A percentile compares a stretch with the other conserved stretches of the same genome.
phyloP scores from a whole-genome alignment of 2,329 filamentous ascomycete species.

The Xylariaceae sp. region DNA sequence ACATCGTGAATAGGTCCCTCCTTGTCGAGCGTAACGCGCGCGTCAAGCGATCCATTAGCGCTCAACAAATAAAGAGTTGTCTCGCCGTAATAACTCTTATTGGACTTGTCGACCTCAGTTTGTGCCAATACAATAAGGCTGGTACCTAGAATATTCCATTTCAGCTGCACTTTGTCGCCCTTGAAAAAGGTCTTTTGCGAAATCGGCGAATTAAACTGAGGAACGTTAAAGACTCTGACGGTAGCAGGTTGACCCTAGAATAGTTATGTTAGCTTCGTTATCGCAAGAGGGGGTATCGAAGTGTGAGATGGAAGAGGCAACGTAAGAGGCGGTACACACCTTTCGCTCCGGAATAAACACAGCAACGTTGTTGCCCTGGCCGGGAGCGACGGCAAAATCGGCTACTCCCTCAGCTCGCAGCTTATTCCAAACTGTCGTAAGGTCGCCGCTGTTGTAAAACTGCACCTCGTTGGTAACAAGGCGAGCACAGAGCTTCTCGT shows the following conservation, averaged over 20 bases:
- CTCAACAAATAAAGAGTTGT: conserved; percentile 94
- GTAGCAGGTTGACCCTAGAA: conserved; percentile 80
- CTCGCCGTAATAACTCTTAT: conserved; percentile 99
- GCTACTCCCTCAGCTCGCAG: conserved; percentile 83
- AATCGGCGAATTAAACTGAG: conserved; percentile 73
- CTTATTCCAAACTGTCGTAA: conserved; percentile 90
- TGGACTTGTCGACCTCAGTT: conserved; percentile 95
- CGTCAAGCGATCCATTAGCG: conserved; percentile 86
- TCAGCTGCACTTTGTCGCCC: conserved; percentile 96
- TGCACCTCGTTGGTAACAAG: conserved; percentile 96
- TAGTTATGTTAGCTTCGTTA: conserved; percentile 4
- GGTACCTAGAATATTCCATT: conserved; percentile 93
- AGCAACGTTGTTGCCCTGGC: conserved; percentile 84
- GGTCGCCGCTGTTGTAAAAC: conserved; percentile 85
- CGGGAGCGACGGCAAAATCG: conserved; percentile 85
- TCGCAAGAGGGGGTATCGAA: not conserved
- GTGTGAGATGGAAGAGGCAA: not conserved
- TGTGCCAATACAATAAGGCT: conserved; percentile 91
- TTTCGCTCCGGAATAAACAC: conserved; percentile 95
- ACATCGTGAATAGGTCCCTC: conserved; percentile 98
- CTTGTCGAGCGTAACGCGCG: conserved; percentile 86
- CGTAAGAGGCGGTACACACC: conserved; percentile 45
- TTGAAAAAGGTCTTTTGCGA: conserved; percentile 99
- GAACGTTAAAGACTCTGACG: conserved; percentile 91
- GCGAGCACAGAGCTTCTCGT: conserved; percentile 90